Evolutionary conservation across 2,329 filamentous ascomycete species (phyloP).

Genomic region (Colletotrichum paranaense): DNA sequence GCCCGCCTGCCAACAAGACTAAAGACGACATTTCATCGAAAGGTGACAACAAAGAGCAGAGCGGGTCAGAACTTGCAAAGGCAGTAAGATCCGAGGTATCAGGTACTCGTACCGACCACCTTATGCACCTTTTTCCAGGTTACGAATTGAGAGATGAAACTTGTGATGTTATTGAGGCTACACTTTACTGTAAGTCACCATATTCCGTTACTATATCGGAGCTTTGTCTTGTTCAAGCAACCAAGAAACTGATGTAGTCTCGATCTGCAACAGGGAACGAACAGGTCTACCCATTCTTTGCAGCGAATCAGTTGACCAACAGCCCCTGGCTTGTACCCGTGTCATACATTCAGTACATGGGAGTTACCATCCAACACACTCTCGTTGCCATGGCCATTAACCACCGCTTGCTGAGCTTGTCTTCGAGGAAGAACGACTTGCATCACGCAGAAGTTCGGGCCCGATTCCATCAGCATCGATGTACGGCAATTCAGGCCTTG

Average conservation of each 20-base stretch:
- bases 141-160: conserved; percentile 9
- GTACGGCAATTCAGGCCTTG: conserved; percentile 45
- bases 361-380: neutral
- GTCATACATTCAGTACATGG: neutral
- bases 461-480: conserved; percentile 45
- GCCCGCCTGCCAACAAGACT: neutral
- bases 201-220: neutral
- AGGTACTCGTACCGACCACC: neutral
- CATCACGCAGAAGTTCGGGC: conserved; percentile 37
- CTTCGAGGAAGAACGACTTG: conserved; percentile 17
- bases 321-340: conserved; percentile 28
- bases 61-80: neutral
- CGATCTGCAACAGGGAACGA: conserved; percentile 17
- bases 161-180: conserved; percentile 26
- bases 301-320: conserved; percentile 6
- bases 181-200: conserved; percentile 31
- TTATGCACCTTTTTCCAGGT: conserved; percentile 13
- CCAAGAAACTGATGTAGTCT: neutral
- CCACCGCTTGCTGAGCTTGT: conserved; percentile 45
- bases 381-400: conserved; percentile 46
- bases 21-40: neutral
- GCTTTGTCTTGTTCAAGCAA: neutral
- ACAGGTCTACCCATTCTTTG: conserved; percentile 5
- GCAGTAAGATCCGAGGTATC: neutral
- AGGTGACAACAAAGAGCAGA: neutral